These are phyloP conservation scores for Heliocybe sulcata DNA, from an alignment of 1,284 basidiomycete species.

Conservation along the genomic window DNA sequence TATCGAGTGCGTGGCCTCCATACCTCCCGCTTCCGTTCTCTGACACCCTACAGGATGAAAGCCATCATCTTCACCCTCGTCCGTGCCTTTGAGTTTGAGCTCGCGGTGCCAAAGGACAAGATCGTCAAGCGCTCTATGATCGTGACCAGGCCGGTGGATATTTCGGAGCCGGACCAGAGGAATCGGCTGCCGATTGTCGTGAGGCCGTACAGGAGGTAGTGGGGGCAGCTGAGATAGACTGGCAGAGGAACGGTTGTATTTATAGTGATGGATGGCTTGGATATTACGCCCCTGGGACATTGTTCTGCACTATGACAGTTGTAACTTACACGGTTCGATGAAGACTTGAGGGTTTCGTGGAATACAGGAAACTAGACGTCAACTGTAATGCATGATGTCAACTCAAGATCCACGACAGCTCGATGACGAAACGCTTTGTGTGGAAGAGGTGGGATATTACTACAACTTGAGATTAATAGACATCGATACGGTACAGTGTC, in stretches of 20 bases:
- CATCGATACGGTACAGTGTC: too few species aligned
- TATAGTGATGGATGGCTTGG: too few species aligned
- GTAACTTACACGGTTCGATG: too few species aligned
- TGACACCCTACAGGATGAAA: slow-evolving; percentile 36
- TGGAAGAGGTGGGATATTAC: too few species aligned
- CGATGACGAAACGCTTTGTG: too few species aligned
- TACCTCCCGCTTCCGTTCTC: not conserved
- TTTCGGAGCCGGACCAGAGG: not conserved
- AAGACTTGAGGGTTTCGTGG: too few species aligned
- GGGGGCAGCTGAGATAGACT: not conserved
- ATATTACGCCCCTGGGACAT: too few species aligned
- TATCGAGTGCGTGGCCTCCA: slow-evolving; percentile 21
- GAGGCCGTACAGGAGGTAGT: not conserved
- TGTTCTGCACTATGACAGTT: too few species aligned
- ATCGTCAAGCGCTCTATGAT: slow-evolving; percentile 14
- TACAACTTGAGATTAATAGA: too few species aligned
- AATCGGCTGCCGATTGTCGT: slow-evolving; percentile 3
- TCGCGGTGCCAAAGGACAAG: slow-evolving; percentile 36
- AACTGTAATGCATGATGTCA: too few species aligned
- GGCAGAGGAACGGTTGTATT: not conserved
- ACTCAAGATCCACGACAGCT: too few species aligned
- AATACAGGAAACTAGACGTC: too few species aligned
- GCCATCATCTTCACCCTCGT: slow-evolving; percentile 50
- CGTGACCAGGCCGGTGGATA: not conserved
- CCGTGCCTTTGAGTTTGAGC: slow-evolving; percentile 46